phyloP scores from a whole-genome alignment of 176 grass and related monocot species.

The Carex kokanica region DNA sequence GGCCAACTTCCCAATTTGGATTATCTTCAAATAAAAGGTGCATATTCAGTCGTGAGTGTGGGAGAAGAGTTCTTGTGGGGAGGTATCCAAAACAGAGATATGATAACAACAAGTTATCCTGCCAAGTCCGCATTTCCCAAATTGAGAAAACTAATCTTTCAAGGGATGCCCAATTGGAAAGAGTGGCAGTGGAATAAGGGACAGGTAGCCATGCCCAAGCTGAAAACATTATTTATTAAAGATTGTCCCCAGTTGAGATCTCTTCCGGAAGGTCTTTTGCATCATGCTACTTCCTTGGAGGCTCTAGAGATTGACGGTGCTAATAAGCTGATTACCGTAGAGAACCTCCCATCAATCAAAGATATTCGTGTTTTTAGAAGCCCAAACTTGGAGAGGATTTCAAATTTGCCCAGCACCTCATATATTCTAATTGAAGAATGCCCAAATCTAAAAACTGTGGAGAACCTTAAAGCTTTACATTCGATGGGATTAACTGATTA shows the following conservation, averaged over 20 bases:
- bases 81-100: neutral
- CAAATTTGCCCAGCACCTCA: too few species aligned
- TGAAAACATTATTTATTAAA: neutral
- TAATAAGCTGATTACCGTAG: neutral
- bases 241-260: neutral
- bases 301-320: neutral
- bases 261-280: neutral
- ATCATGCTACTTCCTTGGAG: neutral
- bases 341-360: too few species aligned
- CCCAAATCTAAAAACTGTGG: neutral
- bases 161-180: neutral
- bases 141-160: neutral
- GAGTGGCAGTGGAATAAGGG: slow-evolving; percentile 1
- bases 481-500: neutral
- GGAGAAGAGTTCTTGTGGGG: neutral
- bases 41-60: neutral
- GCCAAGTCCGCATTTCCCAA: neutral
- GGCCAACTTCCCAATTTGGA: neutral
- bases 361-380: too few species aligned
- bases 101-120: too few species aligned
- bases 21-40: neutral
- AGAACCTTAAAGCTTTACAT: neutral
- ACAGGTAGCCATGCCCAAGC: neutral
- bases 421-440: too few species aligned
- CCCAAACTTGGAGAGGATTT: too few species aligned